These are phyloP conservation scores for Botryococcus braunii DNA, from an alignment of 163 green algal species.

Conservation along the genomic window DNA sequence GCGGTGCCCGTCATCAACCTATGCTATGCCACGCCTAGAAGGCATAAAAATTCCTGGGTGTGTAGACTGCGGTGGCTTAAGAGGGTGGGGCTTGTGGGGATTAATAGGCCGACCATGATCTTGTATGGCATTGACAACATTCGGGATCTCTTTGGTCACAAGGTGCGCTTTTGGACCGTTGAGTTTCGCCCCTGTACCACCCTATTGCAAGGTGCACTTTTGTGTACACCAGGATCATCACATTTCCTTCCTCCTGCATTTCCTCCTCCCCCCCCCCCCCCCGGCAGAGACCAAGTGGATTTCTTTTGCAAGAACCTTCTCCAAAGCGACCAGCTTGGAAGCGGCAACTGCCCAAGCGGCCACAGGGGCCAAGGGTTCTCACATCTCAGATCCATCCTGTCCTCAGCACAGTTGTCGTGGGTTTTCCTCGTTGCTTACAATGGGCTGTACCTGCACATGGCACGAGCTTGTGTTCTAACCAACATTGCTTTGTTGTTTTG, in stretches of 20 bases:
- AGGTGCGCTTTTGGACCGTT: constrained; percentile 44
- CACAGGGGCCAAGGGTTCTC: no score
- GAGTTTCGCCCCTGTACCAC: neutral
- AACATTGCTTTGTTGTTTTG: no score
- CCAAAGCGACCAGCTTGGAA: neutral
- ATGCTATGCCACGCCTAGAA: no score
- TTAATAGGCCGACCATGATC: constrained; percentile 92
- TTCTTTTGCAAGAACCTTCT: neutral
- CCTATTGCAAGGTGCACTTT: neutral
- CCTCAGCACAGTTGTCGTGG: no score
- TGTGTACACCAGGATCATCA: neutral
- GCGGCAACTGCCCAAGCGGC: neutral
- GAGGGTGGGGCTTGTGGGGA: no score
- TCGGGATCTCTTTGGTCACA: constrained; percentile 95
- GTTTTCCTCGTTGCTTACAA: no score
- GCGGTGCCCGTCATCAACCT: no score
- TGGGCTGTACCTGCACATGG: no score
- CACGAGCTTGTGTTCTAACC: no score
- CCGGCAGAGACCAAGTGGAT: neutral
- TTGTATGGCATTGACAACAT: constrained; percentile 99
- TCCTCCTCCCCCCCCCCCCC: neutral
- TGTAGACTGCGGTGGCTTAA: no score
- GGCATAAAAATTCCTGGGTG: no score
- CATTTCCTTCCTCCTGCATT: neutral
- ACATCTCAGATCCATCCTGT: no score